phyloP scores from a whole-genome alignment of 2,329 filamentous ascomycete genomes.

The Epichloe baconii region DNA sequence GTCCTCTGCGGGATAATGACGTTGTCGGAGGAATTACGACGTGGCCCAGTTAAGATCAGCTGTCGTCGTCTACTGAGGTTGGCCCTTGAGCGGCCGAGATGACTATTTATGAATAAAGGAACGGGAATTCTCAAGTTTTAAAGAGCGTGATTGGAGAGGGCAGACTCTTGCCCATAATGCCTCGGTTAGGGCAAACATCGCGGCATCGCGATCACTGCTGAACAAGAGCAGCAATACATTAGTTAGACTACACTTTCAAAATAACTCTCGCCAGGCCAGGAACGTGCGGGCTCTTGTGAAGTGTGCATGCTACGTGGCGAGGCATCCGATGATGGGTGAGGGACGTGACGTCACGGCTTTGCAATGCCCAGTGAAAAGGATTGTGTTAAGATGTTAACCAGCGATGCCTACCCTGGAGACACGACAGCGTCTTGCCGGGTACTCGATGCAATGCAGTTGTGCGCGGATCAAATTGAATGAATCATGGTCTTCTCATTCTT shows the following conservation, averaged over 20 bases:
- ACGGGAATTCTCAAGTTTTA: constrained; percentile 20
- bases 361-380: too few relatives aligned
- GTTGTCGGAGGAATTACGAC: constrained; percentile 12
- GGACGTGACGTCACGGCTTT: not conserved
- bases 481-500: too few relatives aligned
- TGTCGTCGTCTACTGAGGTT: constrained; percentile 11
- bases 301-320: not conserved
- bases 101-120: constrained; percentile 26
- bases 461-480: too few relatives aligned
- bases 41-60: constrained; percentile 12
- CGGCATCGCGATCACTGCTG: constrained; percentile 20
- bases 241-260: constrained; percentile 25
- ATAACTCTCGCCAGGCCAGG: constrained; percentile 11
- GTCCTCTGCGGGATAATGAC: constrained; percentile 6
- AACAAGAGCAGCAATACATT: constrained; percentile 16
- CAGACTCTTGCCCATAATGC: constrained; percentile 17
- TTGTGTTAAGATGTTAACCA: too few relatives aligned
- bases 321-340: not conserved
- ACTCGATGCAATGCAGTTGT: too few relatives aligned
- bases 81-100: constrained; percentile 20
- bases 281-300: not conserved
- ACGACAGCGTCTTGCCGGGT: too few relatives aligned
- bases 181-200: constrained; percentile 19
- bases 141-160: constrained; percentile 24
- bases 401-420: too few relatives aligned